Evolutionary conservation across 2,329 filamentous ascomycete genomes (phyloP).

Genomic region (Claviceps digitariae): DNA sequence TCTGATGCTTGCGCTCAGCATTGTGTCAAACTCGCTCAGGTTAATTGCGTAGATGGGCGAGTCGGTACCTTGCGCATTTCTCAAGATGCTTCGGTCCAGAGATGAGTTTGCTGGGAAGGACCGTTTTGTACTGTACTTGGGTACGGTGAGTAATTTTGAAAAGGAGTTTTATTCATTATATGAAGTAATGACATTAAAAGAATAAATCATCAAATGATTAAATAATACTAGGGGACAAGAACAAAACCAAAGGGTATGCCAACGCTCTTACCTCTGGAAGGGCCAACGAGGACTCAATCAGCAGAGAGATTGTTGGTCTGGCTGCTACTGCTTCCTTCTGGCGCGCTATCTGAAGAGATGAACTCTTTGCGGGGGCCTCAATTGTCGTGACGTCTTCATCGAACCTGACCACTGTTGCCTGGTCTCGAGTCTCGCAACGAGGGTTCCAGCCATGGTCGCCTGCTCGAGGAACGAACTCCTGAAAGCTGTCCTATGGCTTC

Average conservation of each 20-base stretch:
- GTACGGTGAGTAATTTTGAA: not conserved
- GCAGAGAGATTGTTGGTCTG: not conserved
- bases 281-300: not conserved
- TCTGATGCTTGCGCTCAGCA: not conserved
- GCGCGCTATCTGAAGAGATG: not conserved
- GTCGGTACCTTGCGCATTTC: too few relatives aligned
- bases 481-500: not conserved
- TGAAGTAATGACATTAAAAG: too few relatives aligned
- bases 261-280: not conserved
- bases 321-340: not conserved
- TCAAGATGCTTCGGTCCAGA: not conserved
- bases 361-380: not conserved
- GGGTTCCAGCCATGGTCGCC: not conserved
- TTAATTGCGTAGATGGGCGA: not conserved
- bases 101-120: not conserved
- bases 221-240: too few relatives aligned
- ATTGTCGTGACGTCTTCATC: not conserved
- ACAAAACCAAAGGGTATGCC: not conserved
- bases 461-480: constrained; percentile 1
- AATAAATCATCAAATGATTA: too few relatives aligned
- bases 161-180: too few relatives aligned
- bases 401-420: not conserved
- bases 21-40: not conserved
- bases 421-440: not conserved
- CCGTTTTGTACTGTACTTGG: not conserved